Conservation (phyloP, 441 rosid genomes). For the Cnidoscolus chayamansa region DNA sequence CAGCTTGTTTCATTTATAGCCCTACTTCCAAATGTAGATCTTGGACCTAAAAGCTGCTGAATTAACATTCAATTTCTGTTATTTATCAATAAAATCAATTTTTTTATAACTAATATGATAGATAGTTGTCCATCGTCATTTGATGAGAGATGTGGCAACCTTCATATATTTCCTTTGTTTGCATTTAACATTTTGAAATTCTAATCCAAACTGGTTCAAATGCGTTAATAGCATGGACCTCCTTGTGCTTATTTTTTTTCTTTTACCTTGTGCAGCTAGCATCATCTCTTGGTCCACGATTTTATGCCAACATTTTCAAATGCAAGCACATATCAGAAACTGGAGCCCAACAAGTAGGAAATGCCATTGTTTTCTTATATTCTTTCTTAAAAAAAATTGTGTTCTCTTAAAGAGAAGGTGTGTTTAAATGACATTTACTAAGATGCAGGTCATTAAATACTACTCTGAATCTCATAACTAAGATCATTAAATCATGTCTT, state of each 20-base stretch:
- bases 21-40: conserved; percentile 2
- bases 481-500: not conserved
- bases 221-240: not conserved
- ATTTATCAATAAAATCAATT: not conserved
- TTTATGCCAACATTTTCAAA: conserved; percentile 90
- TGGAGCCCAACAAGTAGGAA: conserved; percentile 90
- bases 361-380: conserved; percentile 5
- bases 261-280: conserved; percentile 70
- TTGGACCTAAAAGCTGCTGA: conserved; percentile 2
- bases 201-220: not conserved
- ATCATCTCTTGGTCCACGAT: conserved; percentile 95
- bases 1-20: no score
- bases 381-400: not conserved
- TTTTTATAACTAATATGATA: not conserved
- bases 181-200: not conserved
- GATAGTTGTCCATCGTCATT: not conserved
- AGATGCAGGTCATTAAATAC: not conserved
- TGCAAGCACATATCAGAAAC: conserved; percentile 98
- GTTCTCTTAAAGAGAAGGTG: not conserved
- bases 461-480: not conserved
- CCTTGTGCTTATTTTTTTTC: not conserved
- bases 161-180: not conserved
- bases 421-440: not conserved
- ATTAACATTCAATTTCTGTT: conserved; percentile 13
- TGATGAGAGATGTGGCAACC: not conserved